Evolutionary conservation across 129 eudicot genomes (phyloP).

Genomic region (Centrapalus pauciflorus): DNA sequence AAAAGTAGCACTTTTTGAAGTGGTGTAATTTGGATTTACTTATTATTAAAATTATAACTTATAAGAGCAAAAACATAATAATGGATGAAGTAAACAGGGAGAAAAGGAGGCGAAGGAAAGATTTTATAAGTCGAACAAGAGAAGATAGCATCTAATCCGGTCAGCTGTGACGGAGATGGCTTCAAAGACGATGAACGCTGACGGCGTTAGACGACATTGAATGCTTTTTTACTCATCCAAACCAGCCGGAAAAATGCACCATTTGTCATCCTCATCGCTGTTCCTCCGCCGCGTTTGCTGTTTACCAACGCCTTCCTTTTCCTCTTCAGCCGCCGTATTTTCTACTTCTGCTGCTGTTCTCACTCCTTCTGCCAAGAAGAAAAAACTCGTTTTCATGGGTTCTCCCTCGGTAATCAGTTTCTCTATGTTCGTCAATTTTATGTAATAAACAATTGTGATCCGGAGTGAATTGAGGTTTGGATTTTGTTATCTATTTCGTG

Average conservation of each 20-base stretch:
- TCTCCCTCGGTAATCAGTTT: constrained; percentile 58
- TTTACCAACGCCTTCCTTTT: constrained; percentile 46
- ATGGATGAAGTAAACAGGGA: too few species aligned
- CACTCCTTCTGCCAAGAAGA: constrained; percentile 40
- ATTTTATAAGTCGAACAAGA: not conserved
- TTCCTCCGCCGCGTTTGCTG: constrained; percentile 52
- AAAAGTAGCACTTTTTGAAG: too few species aligned
- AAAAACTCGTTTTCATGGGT: constrained; percentile 74
- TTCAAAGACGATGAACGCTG: not conserved
- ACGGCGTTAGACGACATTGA: not conserved
- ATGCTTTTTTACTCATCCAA: not conserved
- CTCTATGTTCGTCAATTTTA: not conserved
- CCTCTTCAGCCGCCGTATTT: constrained; percentile 20
- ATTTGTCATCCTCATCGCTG: constrained; percentile 36
- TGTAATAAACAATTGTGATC: not conserved
- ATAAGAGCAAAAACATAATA: too few species aligned
- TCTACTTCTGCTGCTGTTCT: constrained; percentile 26
- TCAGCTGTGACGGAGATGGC: not conserved
- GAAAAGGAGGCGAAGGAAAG: too few species aligned
- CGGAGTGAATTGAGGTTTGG: not conserved
- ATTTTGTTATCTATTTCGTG: not conserved
- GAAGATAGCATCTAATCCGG: not conserved
- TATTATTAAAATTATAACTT: too few species aligned
- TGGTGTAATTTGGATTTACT: too few species aligned
- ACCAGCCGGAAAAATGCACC: constrained; percentile 24